Conservation (phyloP, 306 rosid species). For the Acacia crassicarpa region DNA sequence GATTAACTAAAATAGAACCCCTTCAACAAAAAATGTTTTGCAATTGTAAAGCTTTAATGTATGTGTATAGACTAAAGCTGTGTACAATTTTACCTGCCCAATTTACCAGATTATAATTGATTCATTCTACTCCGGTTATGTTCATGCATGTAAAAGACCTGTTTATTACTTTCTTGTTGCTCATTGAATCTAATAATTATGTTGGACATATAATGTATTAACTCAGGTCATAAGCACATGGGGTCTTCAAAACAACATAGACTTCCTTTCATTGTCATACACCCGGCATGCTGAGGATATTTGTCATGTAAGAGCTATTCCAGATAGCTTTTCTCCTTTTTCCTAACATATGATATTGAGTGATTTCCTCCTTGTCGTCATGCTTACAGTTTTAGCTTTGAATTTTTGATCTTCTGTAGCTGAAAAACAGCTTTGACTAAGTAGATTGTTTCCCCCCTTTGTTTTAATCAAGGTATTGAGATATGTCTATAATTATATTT, state of each 20-base stretch:
- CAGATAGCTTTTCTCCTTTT: constrained; percentile 16
- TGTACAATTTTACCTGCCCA: neutral
- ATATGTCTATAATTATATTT: constrained; percentile 31
- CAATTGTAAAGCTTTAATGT: constrained; percentile 17
- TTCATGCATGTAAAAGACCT: constrained; percentile 5
- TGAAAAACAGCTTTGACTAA: neutral
- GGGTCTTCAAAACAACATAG: constrained; percentile 82
- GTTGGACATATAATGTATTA: neutral
- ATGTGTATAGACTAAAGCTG: neutral
- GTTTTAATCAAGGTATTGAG: constrained; percentile 6
- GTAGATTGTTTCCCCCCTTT: neutral
- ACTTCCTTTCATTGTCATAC: constrained; percentile 74
- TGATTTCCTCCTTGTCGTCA: neutral
- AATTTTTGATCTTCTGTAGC: constrained; percentile 10
- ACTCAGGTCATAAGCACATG: constrained; percentile 80
- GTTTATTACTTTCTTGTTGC: constrained; percentile 19
- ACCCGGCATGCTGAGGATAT: constrained; percentile 86
- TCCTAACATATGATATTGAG: neutral
- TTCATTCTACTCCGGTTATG: neutral
- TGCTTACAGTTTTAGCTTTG: constrained; percentile 24
- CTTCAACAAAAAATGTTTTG: constrained; percentile 8
- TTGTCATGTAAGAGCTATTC: constrained; percentile 63
- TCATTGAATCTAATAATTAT: constrained; percentile 11
- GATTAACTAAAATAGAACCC: neutral
- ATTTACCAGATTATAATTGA: constrained; percentile 6